Conservation (phyloP, 441 rosid genomes). For the Euphorbia celastroides region DNA sequence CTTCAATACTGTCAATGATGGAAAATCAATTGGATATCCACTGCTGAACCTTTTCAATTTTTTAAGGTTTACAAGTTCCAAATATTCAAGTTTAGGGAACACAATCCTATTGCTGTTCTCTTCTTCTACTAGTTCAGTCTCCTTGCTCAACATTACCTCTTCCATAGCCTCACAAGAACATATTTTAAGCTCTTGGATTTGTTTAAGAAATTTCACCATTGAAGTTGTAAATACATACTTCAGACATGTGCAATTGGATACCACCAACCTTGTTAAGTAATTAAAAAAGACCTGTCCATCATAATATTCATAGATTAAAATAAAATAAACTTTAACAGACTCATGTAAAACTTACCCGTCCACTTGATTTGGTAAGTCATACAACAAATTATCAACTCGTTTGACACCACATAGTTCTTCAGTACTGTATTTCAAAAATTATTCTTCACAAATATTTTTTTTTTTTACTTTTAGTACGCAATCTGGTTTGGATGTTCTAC, state of each 20-base stretch:
- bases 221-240: too few relatives aligned
- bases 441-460: too few relatives aligned
- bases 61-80: background rate
- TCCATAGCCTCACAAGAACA: background rate
- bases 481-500: too few relatives aligned
- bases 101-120: background rate
- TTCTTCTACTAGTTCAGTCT: background rate
- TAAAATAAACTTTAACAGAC: too few relatives aligned
- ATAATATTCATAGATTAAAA: background rate
- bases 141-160: slow-evolving; percentile 9
- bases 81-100: background rate
- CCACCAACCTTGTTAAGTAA: background rate
- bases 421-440: too few relatives aligned
- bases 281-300: slow-evolving; percentile 14
- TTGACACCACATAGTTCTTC: background rate
- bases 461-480: too few relatives aligned
- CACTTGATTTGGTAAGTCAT: background rate
- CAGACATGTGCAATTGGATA: background rate
- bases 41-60: too few relatives aligned
- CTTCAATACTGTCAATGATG: too few relatives aligned
- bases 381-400: background rate
- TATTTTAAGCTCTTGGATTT: slow-evolving; percentile 17
- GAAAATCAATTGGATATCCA: too few relatives aligned
- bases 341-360: too few relatives aligned
- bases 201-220: slow-evolving; percentile 7